A percentile compares a stretch with the other conserved stretches of the same genome.
Evolutionary conservation across 164 flowering plant genomes (phyloP).

Genomic region (Brasenia schreberi): DNA sequence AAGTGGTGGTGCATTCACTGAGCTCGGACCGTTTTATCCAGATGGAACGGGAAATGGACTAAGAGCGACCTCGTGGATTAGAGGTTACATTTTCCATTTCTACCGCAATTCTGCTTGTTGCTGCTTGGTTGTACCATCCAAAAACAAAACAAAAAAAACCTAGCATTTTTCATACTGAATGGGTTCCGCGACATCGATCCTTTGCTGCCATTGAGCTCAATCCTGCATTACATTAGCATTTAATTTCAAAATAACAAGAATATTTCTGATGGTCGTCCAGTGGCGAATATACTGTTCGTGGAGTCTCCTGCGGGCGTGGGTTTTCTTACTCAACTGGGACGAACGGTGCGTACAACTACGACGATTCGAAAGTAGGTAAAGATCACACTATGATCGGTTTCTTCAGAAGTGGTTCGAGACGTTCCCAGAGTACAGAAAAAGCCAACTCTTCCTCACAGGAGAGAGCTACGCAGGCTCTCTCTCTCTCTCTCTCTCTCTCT

Average conservation of each 20-base stretch:
- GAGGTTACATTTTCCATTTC: neutral
- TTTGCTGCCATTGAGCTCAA: too few relatives aligned
- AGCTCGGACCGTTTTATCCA: constrained; percentile 3
- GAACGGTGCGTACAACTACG: too few relatives aligned
- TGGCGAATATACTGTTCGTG: constrained; percentile 3
- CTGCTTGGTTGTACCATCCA: too few relatives aligned
- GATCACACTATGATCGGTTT: neutral
- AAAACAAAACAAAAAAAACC: too few relatives aligned
- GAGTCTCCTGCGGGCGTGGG: constrained; percentile 3
- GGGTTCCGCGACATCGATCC: too few relatives aligned
- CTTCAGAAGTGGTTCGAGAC: constrained; percentile 1
- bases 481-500: too few relatives aligned
- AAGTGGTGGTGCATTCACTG: constrained; percentile 3
- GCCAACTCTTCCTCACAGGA: constrained; percentile 1
- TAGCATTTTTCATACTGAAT: too few relatives aligned
- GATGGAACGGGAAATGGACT: neutral
- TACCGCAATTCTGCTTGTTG: too few relatives aligned
- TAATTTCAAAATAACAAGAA: too few relatives aligned
- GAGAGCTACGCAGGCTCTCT: constrained; percentile 2
- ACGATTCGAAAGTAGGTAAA: too few relatives aligned
- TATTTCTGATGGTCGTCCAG: neutral
- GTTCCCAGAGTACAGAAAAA: constrained; percentile 1
- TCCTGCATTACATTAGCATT: too few relatives aligned
- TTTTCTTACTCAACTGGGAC: neutral
- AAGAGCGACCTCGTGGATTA: constrained; percentile 1